A percentile compares a stretch with the other conserved stretches of the same genome.
Conservation (phyloP, 306 rosid genomes). For the Oxytropis ochrocephala region DNA sequence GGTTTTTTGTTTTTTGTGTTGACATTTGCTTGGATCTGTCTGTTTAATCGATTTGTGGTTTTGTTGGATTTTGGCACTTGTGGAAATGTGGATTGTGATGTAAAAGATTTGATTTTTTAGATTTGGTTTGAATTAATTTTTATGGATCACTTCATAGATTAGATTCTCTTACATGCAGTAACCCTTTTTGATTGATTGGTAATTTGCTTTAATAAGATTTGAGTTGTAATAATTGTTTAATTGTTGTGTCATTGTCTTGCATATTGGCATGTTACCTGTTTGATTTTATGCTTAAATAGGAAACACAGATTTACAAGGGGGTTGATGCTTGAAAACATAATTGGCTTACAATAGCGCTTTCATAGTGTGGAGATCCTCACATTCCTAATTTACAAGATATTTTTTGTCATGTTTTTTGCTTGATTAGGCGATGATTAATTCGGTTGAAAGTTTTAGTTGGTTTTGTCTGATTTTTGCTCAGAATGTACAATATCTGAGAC, state of each 20-base stretch:
- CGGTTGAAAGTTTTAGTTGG: not conserved
- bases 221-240: not conserved
- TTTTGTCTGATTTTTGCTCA: not conserved
- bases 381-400: no score
- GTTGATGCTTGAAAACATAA: not conserved
- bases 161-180: not conserved
- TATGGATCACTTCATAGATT: not conserved
- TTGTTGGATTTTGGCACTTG: not conserved
- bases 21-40: slow-evolving; percentile 21
- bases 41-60: not conserved
- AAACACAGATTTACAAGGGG: not conserved
- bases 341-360: not conserved
- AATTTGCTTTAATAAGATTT: not conserved
- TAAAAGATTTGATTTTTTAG: not conserved
- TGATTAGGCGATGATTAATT: not conserved
- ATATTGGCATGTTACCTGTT: not conserved
- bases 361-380: no score
- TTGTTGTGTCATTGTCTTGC: not conserved
- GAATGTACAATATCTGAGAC: not conserved
- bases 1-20: not conserved
- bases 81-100: slow-evolving; percentile 6
- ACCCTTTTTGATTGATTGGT: not conserved
- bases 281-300: not conserved
- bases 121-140: slow-evolving; percentile 6
- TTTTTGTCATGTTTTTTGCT: not conserved